Evolutionary conservation across 495 filamentous ascomycete genomes (phyloP), one percentile per base, ranked within the genome.

Genomic region (Lepidopterella palustris): DNA sequence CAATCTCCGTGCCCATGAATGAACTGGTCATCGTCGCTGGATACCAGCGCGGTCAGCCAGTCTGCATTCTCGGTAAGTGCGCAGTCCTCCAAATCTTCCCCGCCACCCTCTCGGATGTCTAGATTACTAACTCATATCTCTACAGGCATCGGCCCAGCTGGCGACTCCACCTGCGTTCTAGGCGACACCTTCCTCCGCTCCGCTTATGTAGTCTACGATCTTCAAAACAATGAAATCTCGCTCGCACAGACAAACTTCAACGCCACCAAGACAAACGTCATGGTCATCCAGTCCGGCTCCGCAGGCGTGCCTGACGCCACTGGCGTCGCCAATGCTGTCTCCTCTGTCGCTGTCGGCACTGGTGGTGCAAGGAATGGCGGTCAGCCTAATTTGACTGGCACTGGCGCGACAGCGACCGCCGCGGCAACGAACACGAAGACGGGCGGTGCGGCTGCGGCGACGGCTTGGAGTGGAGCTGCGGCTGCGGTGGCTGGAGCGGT

Each of bases 171-270:
- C 3, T 76, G 80, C 35, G 86, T 96, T 4, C 74, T 98, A 29
- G 92, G 92, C 11, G 92, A 98, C 70, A 97, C 92, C 0, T 98
- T 97, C 76, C 78, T 98, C 15, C 82, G 93, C 56, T 88, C 85
- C 31, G 90, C 92, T 0, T 98, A 97, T 67, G 84, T 96, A 26
- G 92, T 98, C 0, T 97, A 91, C 67, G 92, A 97, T 66, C 75
- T 97, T 15, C 80, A 78, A 13, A 96, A 92, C 69, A 90, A 96
- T 72, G 80, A 90, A 73, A 92, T 98, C 58, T 87, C 86, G 10
- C 72, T 98, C 39, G 92, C 90, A 11, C 87, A 88, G 68, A 93
- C 92, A 1, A 83, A 82, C 47, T 96, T 95, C 74, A 90, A 96
- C 68, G 73, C 83, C 4, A 87, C 85, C 0, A 64, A 71, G 4